Evolutionary conservation across 2,329 filamentous ascomycete species (phyloP), one percentile per base, ranked within the genome.

Genomic region (Xylariaceae sp.): DNA sequence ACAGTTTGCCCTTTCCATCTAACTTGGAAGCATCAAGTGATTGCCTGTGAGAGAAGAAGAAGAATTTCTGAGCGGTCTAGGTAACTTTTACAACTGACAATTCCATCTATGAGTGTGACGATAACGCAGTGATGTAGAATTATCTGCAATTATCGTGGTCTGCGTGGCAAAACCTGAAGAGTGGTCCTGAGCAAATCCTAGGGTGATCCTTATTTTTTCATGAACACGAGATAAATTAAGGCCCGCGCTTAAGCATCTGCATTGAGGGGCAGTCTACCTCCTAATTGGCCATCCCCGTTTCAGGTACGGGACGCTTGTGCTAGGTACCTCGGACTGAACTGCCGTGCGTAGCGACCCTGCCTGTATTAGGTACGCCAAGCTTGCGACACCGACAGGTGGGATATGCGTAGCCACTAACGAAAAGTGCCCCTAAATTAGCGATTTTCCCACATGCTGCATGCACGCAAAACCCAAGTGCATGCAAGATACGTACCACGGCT

Each of bases 221-320:
- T 39, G 3, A 41, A 48, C 46, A 33, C 54, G 58, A 65, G 63
- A 67, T 62, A 50, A 43, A 66, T 68, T 64, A 66, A 53, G 60
- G 62, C 54, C 46, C 53, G 44, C 59, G 44, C 52, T 53, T 55
- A 51, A 55, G 52, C 39, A 50, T 26, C 53, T 23, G 12, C 46
- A 34, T 34, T 19, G 28, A 31, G 53, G 56, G 45, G 53, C 17
- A 26, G 21, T 6, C 3, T 26, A 23, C 28, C 26, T 19, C 9
- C 40, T 55, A 41, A 60, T 61, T 61, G 60, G 49, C 14, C 17
- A 11, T 26, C 9, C 21, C 9, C 5, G 57, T 63, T 54, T 60
- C 61, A 61, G 58, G 45, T 46, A 43, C 53, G 17, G 39, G 12
- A 16, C 12, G 26, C 40, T 37, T 53, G 46, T 52, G 12, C 16